Evolutionary conservation across 257 asterid genomes (phyloP).

Genomic region (Forsythia viridissima): DNA sequence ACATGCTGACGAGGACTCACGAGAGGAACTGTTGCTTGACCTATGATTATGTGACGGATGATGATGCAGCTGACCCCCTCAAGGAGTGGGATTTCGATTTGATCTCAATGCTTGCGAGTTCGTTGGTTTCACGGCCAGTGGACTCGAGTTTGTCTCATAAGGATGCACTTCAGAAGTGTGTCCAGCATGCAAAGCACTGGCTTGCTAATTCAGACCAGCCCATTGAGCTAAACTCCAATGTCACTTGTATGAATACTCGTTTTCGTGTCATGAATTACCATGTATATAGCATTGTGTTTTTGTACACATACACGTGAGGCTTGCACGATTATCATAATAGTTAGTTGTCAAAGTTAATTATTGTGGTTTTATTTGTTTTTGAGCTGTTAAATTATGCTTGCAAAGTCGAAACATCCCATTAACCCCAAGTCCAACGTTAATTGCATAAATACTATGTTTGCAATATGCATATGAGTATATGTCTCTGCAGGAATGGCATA

Average conservation of each 20-base stretch:
- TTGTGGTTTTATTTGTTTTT: neutral
- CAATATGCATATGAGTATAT: too few relatives aligned
- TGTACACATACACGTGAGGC: neutral
- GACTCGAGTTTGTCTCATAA: slow-evolving; percentile 67
- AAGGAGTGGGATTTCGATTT: slow-evolving; percentile 79
- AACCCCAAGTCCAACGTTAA: neutral
- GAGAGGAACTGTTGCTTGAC: slow-evolving; percentile 85
- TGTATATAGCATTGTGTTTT: neutral
- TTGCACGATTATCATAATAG: neutral
- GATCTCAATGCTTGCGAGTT: slow-evolving; percentile 61
- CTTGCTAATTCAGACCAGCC: slow-evolving; percentile 56
- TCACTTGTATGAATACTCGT: slow-evolving; percentile 56
- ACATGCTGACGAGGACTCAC: slow-evolving; percentile 63
- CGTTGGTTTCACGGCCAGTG: slow-evolving; percentile 62
- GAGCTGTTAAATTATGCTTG: neutral
- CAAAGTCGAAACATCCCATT: neutral
- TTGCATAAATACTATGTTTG: too few relatives aligned
- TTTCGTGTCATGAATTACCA: slow-evolving; percentile 1
- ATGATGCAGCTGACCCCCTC: slow-evolving; percentile 56
- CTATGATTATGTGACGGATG: slow-evolving; percentile 84
- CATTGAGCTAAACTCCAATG: slow-evolving; percentile 42
- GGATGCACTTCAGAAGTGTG: slow-evolving; percentile 57
- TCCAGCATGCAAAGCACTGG: slow-evolving; percentile 81
- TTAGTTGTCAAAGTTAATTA: too few relatives aligned
- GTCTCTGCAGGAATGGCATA: too few relatives aligned